Conservation (phyloP, 805 yeast genomes). For the Cyberlindnera euphorbiae region DNA sequence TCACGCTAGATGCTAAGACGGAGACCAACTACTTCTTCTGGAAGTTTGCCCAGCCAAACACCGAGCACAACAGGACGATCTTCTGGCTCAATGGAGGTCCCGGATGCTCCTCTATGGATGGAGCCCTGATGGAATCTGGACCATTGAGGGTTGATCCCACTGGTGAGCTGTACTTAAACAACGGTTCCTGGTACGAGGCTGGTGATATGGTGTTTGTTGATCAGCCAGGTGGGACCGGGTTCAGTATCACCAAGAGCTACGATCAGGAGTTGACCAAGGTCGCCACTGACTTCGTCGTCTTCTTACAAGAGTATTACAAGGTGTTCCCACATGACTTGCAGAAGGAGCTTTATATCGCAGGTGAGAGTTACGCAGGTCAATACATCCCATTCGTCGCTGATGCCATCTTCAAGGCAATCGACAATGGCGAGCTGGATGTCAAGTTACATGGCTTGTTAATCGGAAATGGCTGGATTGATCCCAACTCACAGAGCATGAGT, state of each 20-base stretch:
- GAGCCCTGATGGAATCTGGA: slow-evolving; percentile 89
- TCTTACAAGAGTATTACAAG: slow-evolving; percentile 60
- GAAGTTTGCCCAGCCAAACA: slow-evolving; percentile 21
- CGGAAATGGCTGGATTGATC: slow-evolving; percentile 95
- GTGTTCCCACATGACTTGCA: slow-evolving; percentile 66
- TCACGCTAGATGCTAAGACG: slow-evolving; percentile 16
- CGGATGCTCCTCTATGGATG: slow-evolving; percentile 97
- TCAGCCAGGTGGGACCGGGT: slow-evolving; percentile 95
- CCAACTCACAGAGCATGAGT: slow-evolving; percentile 76
- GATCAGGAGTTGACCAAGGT: slow-evolving; percentile 53
- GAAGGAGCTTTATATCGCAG: slow-evolving; percentile 75
- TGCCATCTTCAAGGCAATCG: slow-evolving; percentile 48
- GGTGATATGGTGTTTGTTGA: slow-evolving; percentile 83
- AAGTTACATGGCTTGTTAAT: slow-evolving; percentile 65
- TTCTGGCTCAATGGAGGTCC: slow-evolving; percentile 99
- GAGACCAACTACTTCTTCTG: slow-evolving; percentile 26
- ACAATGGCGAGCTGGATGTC: slow-evolving; percentile 20
- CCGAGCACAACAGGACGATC: slow-evolving; percentile 39
- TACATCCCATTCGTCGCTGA: slow-evolving; percentile 85
- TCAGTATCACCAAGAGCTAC: slow-evolving; percentile 56
- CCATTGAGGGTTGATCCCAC: slow-evolving; percentile 62
- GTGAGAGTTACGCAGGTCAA: slow-evolving; percentile 97
- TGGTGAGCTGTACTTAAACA: slow-evolving; percentile 46
- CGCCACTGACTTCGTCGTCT: slow-evolving; percentile 55
- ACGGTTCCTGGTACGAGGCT: slow-evolving; percentile 79